These are phyloP conservation scores for Aspergillus olivimuriae DNA, from an alignment of 495 filamentous ascomycete genomes.

Conservation along the genomic window DNA sequence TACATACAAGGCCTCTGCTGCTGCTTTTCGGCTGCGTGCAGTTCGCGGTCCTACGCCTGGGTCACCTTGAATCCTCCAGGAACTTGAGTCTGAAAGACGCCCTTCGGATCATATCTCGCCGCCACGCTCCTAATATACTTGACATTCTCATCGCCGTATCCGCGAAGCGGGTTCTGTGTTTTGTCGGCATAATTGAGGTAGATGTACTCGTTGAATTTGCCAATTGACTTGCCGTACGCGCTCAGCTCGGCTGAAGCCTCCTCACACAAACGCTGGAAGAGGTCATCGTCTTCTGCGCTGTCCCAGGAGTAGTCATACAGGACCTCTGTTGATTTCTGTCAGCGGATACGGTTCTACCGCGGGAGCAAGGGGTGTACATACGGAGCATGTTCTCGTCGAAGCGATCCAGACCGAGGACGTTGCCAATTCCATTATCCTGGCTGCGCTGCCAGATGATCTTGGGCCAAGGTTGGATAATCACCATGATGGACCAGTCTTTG, in stretches of 20 bases:
- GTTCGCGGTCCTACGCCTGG: neutral
- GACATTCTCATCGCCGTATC: conserved; percentile 42
- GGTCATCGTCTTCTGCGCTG: conserved; percentile 10
- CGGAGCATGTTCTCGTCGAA: conserved; percentile 19
- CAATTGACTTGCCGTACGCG: conserved; percentile 17
- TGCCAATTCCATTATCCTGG: conserved; percentile 11
- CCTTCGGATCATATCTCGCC: conserved; percentile 43
- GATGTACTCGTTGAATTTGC: conserved; percentile 17
- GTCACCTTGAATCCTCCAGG: conserved; percentile 33
- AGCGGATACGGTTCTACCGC: neutral
- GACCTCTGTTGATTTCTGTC: conserved; percentile 8
- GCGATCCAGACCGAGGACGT: conserved; percentile 19
- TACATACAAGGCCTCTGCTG: too few relatives aligned
- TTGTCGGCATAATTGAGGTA: conserved; percentile 33
- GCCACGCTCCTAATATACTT: conserved; percentile 28
- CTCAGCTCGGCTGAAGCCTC: conserved; percentile 11
- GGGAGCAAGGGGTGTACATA: conserved; percentile 6
- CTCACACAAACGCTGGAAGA: conserved; percentile 14
- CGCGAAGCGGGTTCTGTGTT: conserved; percentile 37
- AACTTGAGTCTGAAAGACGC: conserved; percentile 43
- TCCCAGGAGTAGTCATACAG: conserved; percentile 20
- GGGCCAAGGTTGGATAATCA: conserved; percentile 20
- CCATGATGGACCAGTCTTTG: conserved; percentile 10
- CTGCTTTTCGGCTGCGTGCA: too few relatives aligned
- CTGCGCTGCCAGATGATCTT: conserved; percentile 13